phyloP scores from a whole-genome alignment of 1,139 yeast species.

The Sugiyamaella novakii region DNA sequence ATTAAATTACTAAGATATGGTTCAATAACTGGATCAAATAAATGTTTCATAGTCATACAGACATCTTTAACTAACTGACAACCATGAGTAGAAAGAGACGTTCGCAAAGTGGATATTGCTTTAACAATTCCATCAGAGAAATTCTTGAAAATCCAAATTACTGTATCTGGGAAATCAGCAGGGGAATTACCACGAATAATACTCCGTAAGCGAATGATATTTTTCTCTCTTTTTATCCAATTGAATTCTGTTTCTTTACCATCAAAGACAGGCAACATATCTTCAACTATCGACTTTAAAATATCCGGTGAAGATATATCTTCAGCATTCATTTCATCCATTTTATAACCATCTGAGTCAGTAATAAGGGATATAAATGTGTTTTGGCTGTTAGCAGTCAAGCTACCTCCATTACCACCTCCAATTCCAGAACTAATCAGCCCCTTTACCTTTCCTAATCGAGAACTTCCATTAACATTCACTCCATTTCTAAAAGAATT shows the following conservation, averaged over 20 bases:
- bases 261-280: constrained; percentile 51
- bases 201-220: constrained; percentile 58
- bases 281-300: constrained; percentile 45
- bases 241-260: constrained; percentile 87
- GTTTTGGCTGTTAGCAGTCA: background rate
- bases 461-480: background rate
- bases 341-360: constrained; percentile 35
- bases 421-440: background rate
- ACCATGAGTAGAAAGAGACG: constrained; percentile 76
- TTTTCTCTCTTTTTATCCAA: constrained; percentile 76
- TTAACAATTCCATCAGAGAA: constrained; percentile 67
- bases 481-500: background rate
- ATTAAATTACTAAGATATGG: constrained; percentile 58
- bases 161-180: constrained; percentile 47
- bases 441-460: background rate
- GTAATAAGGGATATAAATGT: constrained; percentile 31
- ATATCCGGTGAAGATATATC: constrained; percentile 40
- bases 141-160: constrained; percentile 49
- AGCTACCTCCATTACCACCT: background rate
- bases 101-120: constrained; percentile 72
- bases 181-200: constrained; percentile 61
- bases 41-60: constrained; percentile 51
- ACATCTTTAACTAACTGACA: constrained; percentile 80
- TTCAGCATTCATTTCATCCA: constrained; percentile 39
- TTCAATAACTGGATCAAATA: constrained; percentile 67